Evolutionary conservation across 129 eudicot species (phyloP), one percentile per base, ranked within the genome.

Genomic region (Helianthus tuberosus): DNA sequence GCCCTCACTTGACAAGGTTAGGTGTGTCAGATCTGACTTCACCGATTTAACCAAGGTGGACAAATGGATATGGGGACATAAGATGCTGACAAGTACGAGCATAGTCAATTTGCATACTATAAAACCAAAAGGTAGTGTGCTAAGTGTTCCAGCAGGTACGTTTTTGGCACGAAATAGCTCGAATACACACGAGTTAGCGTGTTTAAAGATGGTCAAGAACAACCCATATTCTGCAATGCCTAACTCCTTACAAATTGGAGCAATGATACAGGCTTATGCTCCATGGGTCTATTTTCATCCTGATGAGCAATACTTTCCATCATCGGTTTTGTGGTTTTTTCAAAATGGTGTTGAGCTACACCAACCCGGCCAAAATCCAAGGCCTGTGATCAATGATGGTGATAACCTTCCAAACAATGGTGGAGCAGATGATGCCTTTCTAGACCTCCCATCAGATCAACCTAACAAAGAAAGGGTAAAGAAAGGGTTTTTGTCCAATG

Each of bases 281-380:
- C 89, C 89, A 4, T 20, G 48, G 35, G 77, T 85, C 35, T 81
- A 81, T 59, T 47, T 68, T 5, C 89, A 81, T 35, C 84, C 86
- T 0, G 70, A 77, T 7, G 89, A 85, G 64, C 27, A 85, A 59
- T 85, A 44, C 54, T 51, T 77, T 13, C 89, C 86, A 3, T 85
- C 86, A 1, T 38, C 86, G 2, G 84, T 85, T 10, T 46, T 41
- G 12, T 85, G 86, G 86, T 81, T 81, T 43, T 85, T 85, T 13
- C 11, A 36, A 6, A 81, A 77, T 46, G 86, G 86, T 1, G 84
- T 71, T 13, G 64, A 73, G 58, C 51, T 85, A 44, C 71, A 69
- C 70, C 51, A 65, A 71, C 66, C 23, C 1, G 76, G 78, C 1
- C 38, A 35, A 36, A 60, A 6, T 35, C 14, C 61, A 20, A 20